Percentiles rank a stretch among this genome's conserved stretches.
phyloP scores from a whole-genome alignment of 768 basidiomycete species.

The Xerocomellus dryophilus region DNA sequence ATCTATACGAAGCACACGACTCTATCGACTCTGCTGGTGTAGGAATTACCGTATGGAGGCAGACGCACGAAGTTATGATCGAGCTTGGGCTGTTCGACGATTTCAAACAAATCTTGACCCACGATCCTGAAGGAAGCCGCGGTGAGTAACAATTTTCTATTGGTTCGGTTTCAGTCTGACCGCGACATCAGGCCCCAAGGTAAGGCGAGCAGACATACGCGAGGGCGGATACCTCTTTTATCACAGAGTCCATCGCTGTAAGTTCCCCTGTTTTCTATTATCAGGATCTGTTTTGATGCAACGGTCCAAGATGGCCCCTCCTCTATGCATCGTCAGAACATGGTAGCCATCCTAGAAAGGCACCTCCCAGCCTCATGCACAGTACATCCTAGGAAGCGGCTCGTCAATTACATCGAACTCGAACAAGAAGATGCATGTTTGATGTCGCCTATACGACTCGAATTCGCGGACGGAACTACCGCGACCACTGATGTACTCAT shows the following conservation, averaged over 20 bases:
- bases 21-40: slow-evolving; percentile 40
- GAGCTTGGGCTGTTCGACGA: slow-evolving; percentile 42
- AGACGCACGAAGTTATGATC: slow-evolving; percentile 45
- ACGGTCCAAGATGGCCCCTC: slow-evolving; percentile 2
- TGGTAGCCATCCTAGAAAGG: slow-evolving; percentile 19
- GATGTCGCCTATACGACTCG: slow-evolving; percentile 9
- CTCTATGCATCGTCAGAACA: slow-evolving; percentile 20
- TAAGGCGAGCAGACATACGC: background rate
- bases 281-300: background rate
- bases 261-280: background rate
- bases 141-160: slow-evolving; percentile 6
- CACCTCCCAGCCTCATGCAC: slow-evolving; percentile 19
- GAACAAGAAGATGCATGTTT: slow-evolving; percentile 34
- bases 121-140: slow-evolving; percentile 6
- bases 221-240: no score
- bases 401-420: slow-evolving; percentile 12
- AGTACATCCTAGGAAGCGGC: slow-evolving; percentile 18
- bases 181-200: background rate
- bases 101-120: slow-evolving; percentile 16
- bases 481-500: slow-evolving; percentile 41
- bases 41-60: slow-evolving; percentile 45
- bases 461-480: slow-evolving; percentile 13
- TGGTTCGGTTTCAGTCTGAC: background rate
- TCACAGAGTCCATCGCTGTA: no score
- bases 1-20: slow-evolving; percentile 47